Percentiles rank a stretch among this genome's conserved stretches.
These are phyloP conservation scores for Cyclotella sp. DNA, from an alignment of 108 stramenopile species.

Conservation along the genomic window DNA sequence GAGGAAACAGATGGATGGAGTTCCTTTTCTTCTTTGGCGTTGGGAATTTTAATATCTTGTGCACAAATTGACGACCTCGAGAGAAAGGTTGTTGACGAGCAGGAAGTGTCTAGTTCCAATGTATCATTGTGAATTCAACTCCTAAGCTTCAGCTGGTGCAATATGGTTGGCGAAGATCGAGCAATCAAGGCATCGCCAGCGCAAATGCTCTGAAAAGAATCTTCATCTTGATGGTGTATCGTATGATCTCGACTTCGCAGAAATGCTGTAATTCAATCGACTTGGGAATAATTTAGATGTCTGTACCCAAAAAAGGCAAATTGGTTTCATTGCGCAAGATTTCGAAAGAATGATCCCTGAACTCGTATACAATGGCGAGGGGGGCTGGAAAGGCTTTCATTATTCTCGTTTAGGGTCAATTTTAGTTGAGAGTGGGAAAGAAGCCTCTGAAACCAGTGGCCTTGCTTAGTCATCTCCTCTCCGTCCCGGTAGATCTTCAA, in stretches of 20 bases:
- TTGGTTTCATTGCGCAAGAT: slow-evolving; percentile 73
- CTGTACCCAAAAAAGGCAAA: slow-evolving; percentile 15
- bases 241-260: slow-evolving; percentile 44
- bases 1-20: too few relatives aligned
- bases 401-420: slow-evolving; percentile 52
- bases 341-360: slow-evolving; percentile 58
- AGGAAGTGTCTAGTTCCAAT: too few relatives aligned
- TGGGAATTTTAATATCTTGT: too few relatives aligned
- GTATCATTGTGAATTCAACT: too few relatives aligned
- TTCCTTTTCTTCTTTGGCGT: too few relatives aligned
- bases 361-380: slow-evolving; percentile 52
- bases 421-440: slow-evolving; percentile 50
- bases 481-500: not conserved
- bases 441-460: too few relatives aligned
- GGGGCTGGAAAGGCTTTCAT: slow-evolving; percentile 46
- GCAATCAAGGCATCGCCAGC: slow-evolving; percentile 29
- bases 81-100: too few relatives aligned
- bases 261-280: slow-evolving; percentile 15
- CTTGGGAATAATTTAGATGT: slow-evolving; percentile 16
- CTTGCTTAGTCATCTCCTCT: too few relatives aligned
- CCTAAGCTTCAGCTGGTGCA: slow-evolving; percentile 20
- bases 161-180: slow-evolving; percentile 42
- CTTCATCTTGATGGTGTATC: slow-evolving; percentile 50
- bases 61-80: too few relatives aligned
- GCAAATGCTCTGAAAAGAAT: slow-evolving; percentile 38